Percentiles rank a stretch among this genome's conserved stretches.
Evolutionary conservation across 257 asterid genomes (phyloP).

Genomic region (Orobanche coerulescens): DNA sequence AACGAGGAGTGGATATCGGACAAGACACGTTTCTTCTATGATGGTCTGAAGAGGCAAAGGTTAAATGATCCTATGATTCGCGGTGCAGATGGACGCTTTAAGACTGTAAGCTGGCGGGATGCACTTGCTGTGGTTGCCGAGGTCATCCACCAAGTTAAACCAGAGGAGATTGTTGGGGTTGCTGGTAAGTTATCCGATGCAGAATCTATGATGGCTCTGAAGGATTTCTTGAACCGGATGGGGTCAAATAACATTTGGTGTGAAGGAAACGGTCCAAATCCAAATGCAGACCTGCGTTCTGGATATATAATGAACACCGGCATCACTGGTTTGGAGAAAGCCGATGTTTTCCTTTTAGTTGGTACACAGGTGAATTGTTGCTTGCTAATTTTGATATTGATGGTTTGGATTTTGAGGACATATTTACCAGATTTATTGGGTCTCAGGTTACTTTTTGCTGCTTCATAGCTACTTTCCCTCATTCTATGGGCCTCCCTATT

Average conservation of each 20-base stretch:
- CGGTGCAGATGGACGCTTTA: constrained; percentile 91
- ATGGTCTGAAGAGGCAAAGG: constrained; percentile 98
- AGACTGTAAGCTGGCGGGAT: constrained; percentile 93
- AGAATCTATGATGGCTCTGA: constrained; percentile 90
- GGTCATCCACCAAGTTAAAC: constrained; percentile 69
- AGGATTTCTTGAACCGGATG: constrained; percentile 80
- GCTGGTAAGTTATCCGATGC: constrained; percentile 97
- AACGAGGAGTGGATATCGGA: constrained; percentile 99
- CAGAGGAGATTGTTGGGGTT: constrained; percentile 83
- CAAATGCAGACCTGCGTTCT: constrained; percentile 90
- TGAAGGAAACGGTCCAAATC: constrained; percentile 82
- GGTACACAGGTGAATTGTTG: constrained; percentile 81
- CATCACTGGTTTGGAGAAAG: constrained; percentile 93
- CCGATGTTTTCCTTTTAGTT: constrained; percentile 87
- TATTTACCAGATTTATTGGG: background rate
- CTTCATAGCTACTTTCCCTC: no score
- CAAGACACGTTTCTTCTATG: constrained; percentile 94
- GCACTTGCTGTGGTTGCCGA: constrained; percentile 84
- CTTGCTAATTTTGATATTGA: constrained; percentile 8
- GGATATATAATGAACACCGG: constrained; percentile 89
- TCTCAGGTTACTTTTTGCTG: background rate
- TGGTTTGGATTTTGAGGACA: constrained; percentile 4
- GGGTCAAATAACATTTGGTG: constrained; percentile 93
- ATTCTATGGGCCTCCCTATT: no score
- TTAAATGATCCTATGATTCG: constrained; percentile 97